phyloP scores from a whole-genome alignment of 2,329 filamentous ascomycete genomes.

The Fusarium tupiense region DNA sequence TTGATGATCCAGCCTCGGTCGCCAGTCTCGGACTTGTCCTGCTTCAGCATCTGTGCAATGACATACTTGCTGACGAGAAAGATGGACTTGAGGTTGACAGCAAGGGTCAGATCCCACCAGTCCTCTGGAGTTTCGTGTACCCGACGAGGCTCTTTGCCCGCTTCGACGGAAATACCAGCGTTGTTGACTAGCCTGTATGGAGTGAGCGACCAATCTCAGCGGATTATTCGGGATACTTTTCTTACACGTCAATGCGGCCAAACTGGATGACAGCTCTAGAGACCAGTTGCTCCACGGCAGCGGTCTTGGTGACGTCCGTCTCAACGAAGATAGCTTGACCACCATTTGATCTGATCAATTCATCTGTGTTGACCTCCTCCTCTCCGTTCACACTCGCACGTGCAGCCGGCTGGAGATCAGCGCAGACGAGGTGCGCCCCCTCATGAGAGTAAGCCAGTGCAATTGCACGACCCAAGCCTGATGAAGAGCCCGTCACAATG shows the following conservation, averaged over 20 bases:
- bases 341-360: constrained; percentile 48
- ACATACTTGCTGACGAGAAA: constrained; percentile 58
- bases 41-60: constrained; percentile 59
- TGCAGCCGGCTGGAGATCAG: constrained; percentile 49
- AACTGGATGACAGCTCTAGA: constrained; percentile 27
- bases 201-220: not conserved
- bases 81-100: constrained; percentile 50
- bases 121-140: constrained; percentile 59
- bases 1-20: constrained; percentile 62
- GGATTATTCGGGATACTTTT: constrained; percentile 13
- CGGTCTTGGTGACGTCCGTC: constrained; percentile 53
- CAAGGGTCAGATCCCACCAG: constrained; percentile 55
- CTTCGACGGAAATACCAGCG: constrained; percentile 55
- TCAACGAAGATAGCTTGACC: constrained; percentile 54
- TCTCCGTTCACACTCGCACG: constrained; percentile 43
- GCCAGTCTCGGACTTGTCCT: constrained; percentile 51
- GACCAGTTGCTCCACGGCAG: constrained; percentile 51
- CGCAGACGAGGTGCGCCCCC: constrained; percentile 55
- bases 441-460: constrained; percentile 53
- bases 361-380: constrained; percentile 41
- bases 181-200: constrained; percentile 48
- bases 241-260: constrained; percentile 38
- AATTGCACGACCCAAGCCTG: constrained; percentile 59
- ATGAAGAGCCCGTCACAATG: constrained; percentile 58
- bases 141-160: constrained; percentile 46